phyloP scores from a whole-genome alignment of 1,139 yeast species.

The Nakaseomyces glabratus region DNA sequence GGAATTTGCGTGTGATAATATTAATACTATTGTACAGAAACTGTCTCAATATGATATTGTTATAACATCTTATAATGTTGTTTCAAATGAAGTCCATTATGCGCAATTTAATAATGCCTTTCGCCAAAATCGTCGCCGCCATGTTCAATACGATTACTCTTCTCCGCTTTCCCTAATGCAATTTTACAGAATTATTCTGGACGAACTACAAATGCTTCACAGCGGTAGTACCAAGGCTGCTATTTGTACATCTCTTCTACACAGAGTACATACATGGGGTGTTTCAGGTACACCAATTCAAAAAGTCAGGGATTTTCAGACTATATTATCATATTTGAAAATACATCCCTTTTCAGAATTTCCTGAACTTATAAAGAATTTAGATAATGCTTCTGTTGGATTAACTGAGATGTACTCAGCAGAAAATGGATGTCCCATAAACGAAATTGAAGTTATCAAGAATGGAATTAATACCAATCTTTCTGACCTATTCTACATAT shows the following conservation, averaged over 20 bases:
- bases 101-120: conserved; percentile 61
- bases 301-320: conserved; percentile 55
- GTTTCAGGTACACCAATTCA: conserved; percentile 91
- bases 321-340: conserved; percentile 59
- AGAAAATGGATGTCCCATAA: not conserved
- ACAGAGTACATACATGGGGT: conserved; percentile 90
- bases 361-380: conserved; percentile 16
- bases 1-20: conserved; percentile 26
- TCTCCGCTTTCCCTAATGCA: conserved; percentile 79
- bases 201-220: conserved; percentile 91
- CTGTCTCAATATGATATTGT: conserved; percentile 61
- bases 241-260: conserved; percentile 67
- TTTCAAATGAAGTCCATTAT: conserved; percentile 70
- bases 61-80: conserved; percentile 62
- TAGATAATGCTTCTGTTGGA: conserved; percentile 11
- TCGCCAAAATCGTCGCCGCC: conserved; percentile 40
- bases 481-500: conserved; percentile 14
- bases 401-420: too few relatives aligned
- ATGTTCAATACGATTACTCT: conserved; percentile 43
- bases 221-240: conserved; percentile 68
- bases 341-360: conserved; percentile 50
- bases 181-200: conserved; percentile 82
- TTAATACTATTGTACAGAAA: conserved; percentile 34
- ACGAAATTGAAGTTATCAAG: not conserved
- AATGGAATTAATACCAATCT: not conserved